Conservation (phyloP, 108 stramenopile genomes). For the Cyclotella atomus region DNA sequence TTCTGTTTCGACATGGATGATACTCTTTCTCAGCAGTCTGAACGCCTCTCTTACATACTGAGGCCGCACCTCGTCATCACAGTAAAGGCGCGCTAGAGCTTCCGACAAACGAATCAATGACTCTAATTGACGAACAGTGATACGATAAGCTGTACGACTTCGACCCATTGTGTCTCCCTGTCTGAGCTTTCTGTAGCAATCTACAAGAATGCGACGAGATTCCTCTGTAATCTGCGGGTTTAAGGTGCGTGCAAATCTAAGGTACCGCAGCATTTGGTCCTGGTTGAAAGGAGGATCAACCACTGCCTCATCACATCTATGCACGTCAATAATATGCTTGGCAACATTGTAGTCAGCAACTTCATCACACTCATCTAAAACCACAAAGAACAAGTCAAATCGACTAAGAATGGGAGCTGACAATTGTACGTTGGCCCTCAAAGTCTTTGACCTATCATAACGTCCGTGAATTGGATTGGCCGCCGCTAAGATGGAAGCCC, state of each 20-base stretch:
- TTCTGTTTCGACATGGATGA: slow-evolving; percentile 97
- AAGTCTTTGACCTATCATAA: slow-evolving; percentile 98
- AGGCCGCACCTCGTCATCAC: slow-evolving; percentile 86
- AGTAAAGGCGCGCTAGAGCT: slow-evolving; percentile 94
- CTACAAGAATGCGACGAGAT: slow-evolving; percentile 86
- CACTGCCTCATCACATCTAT: slow-evolving; percentile 73
- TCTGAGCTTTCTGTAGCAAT: slow-evolving; percentile 95
- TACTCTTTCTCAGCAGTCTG: slow-evolving; percentile 91
- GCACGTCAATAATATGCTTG: slow-evolving; percentile 95
- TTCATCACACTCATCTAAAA: slow-evolving; percentile 97
- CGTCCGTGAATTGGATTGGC: slow-evolving; percentile 99
- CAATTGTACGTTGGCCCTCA: slow-evolving; percentile 95
- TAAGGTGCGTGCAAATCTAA: slow-evolving; percentile 93
- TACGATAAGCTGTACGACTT: slow-evolving; percentile 94
- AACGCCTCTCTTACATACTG: slow-evolving; percentile 94
- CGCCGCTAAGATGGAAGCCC: slow-evolving; percentile 98
- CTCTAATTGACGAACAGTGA: slow-evolving; percentile 99
- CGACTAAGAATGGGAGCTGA: slow-evolving; percentile 97
- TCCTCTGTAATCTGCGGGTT: slow-evolving; percentile 90
- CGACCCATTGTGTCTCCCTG: slow-evolving; percentile 95
- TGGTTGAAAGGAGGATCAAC: slow-evolving; percentile 81
- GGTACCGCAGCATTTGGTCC: slow-evolving; percentile 94
- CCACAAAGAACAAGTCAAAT: slow-evolving; percentile 99
- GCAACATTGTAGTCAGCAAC: slow-evolving; percentile 92
- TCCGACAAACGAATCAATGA: slow-evolving; percentile 97